Base-by-base conservation (phyloP, 805 yeast species). In the Jamesozyma piceae region DNA sequence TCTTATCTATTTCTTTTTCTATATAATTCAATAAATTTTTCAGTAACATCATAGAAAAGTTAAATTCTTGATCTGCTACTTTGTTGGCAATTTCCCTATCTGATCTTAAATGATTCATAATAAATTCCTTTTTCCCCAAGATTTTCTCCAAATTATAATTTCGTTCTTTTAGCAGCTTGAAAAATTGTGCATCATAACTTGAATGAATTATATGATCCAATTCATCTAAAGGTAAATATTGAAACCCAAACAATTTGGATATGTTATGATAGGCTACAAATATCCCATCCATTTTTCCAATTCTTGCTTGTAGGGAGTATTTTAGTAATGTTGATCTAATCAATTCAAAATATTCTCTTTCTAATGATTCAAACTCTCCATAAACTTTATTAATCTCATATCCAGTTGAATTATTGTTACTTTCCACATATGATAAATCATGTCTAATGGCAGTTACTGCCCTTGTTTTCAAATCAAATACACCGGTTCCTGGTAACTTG, bases 281-380 rank as follows among this genome's bases (percentile, higher is more conserved):
- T 2, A 92, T 86, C 5, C 98, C 98, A 62, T 89, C 97, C 97
- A 92, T 90, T 53, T 83, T 79, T 2, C 97, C 98, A 34, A 90
- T 83, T 48, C 97, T 71, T 0, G 96, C 97, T 62, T 92, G 97
- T 50, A 90, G 69, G 2, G 84, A 74, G 57, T 90, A 90, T 63
- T 90, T 90, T 51, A 90, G 66, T 63, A 90, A 64, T 0, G 92
- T 81, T 2, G 90, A 75, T 44, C 84, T 66, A 15, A 80, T 74
- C 52, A 90, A 71, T 54, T 90, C 97, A 47, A 67, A 71, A 58
- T 74, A 71, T 55, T 90, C 98, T 17, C 89, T 68, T 52, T 83
- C 87, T 58, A 78, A 84, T n/a, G 94, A 82, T 59, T 87, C 95
- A 55, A 63, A 78, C 31, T 62, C 59, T 0, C 97, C 97, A 38